Evolutionary conservation across 169 alveolate species (phyloP).

Genomic region (Eimeria brunetti): DNA sequence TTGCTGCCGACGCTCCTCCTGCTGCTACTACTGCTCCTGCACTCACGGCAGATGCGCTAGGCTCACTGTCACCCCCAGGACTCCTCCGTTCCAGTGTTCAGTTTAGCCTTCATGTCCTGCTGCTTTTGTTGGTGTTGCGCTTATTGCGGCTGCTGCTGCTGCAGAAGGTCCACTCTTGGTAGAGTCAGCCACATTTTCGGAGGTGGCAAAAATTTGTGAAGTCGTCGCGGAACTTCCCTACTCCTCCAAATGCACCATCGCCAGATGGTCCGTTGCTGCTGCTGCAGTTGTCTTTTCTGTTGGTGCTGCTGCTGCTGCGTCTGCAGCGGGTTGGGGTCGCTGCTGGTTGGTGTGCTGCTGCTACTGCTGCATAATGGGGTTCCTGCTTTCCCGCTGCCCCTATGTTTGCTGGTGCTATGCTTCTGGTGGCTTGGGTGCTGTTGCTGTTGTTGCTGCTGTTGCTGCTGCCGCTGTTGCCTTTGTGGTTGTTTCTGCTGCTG

Average conservation of each 20-base stretch:
- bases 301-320: slow-evolving; percentile 19
- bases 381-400: background rate
- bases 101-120: too few species aligned
- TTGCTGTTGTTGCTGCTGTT: background rate
- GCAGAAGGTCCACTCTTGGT: slow-evolving; percentile 32
- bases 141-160: background rate
- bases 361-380: background rate
- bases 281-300: background rate
- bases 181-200: background rate
- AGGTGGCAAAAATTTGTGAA: background rate
- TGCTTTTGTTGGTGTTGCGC: background rate
- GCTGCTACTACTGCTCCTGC: background rate
- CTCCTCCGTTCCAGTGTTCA: background rate
- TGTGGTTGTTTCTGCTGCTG: background rate
- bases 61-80: background rate
- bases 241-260: background rate
- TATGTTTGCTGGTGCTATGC: background rate
- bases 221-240: slow-evolving; percentile 24
- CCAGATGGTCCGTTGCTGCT: slow-evolving; percentile 8
- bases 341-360: background rate
- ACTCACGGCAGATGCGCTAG: background rate
- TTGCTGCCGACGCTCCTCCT: background rate
- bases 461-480: background rate
- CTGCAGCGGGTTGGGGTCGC: background rate
- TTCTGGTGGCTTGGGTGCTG: background rate